phyloP scores from a whole-genome alignment of 257 asterid species.

The Avicennia marina region DNA sequence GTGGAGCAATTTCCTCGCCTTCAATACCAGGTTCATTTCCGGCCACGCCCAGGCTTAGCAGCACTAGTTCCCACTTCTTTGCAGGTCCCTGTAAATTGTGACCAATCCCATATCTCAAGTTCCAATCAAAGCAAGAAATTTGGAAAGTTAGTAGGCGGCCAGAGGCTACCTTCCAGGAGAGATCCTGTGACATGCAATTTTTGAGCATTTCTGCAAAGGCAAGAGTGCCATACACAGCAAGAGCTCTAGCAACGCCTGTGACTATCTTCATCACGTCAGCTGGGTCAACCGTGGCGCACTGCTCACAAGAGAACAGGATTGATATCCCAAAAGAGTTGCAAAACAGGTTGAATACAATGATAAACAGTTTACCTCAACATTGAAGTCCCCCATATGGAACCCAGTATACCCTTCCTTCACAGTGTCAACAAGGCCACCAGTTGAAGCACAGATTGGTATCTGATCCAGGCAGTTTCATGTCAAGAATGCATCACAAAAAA shows the following conservation, averaged over 20 bases:
- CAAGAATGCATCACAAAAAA: background rate
- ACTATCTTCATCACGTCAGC: conserved; percentile 68
- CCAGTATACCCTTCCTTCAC: conserved; percentile 89
- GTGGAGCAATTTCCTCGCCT: conserved; percentile 85
- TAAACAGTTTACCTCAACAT: conserved; percentile 50
- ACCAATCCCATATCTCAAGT: background rate
- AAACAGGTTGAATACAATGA: background rate
- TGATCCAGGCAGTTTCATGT: conserved; percentile 26
- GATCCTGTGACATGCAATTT: conserved; percentile 88
- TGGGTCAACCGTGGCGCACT: conserved; percentile 73
- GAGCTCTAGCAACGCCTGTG: conserved; percentile 57
- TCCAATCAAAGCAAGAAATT: background rate
- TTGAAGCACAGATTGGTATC: conserved; percentile 87
- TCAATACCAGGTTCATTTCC: conserved; percentile 67
- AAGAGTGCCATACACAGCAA: conserved; percentile 45
- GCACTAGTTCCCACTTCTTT: conserved; percentile 70
- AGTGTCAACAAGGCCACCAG: conserved; percentile 96
- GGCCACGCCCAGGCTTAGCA: conserved; percentile 62
- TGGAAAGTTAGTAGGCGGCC: background rate
- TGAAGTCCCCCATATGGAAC: conserved; percentile 94
- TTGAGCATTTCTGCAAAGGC: conserved; percentile 63
- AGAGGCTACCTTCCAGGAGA: conserved; percentile 99
- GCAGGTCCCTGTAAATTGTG: conserved; percentile 63
- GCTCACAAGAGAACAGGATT: conserved; percentile 17
- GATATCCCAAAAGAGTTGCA: background rate